Conservation (phyloP, 495 filamentous ascomycete genomes). For the Hyaloscypha hepaticicola region DNA sequence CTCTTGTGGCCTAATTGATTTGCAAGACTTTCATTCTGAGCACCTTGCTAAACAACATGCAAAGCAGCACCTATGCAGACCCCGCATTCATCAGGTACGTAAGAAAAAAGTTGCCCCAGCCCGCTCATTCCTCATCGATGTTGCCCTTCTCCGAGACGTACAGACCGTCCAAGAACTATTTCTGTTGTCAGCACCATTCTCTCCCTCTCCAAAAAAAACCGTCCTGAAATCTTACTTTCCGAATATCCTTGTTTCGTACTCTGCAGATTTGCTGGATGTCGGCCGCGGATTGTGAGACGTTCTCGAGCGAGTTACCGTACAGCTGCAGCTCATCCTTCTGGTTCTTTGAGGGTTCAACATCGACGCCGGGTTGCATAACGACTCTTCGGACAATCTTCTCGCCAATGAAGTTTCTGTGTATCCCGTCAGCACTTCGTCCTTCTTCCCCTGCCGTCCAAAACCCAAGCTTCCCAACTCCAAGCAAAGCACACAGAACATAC, state of each 20-base stretch:
- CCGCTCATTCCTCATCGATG: constrained; percentile 67
- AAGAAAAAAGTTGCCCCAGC: constrained; percentile 37
- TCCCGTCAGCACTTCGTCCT: constrained; percentile 34
- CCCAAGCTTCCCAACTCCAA: constrained; percentile 5
- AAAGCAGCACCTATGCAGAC: constrained; percentile 52
- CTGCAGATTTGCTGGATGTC: constrained; percentile 99
- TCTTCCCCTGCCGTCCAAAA: not conserved
- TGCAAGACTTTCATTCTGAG: constrained; percentile 33
- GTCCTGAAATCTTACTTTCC: constrained; percentile 78
- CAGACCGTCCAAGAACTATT: constrained; percentile 97
- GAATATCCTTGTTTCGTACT: constrained; percentile 99
- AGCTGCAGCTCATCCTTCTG: constrained; percentile 96
- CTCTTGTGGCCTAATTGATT: constrained; percentile 1
- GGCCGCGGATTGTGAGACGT: constrained; percentile 94
- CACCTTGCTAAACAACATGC: constrained; percentile 56
- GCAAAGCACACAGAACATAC: constrained; percentile 53
- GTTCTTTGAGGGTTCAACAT: constrained; percentile 82
- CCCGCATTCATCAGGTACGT: constrained; percentile 43
- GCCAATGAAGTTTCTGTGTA: constrained; percentile 89
- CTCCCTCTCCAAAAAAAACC: not conserved
- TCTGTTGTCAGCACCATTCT: constrained; percentile 7
- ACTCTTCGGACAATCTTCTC: constrained; percentile 98
- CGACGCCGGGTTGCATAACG: constrained; percentile 83
- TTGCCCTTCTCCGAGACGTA: constrained; percentile 98
- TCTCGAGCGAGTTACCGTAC: constrained; percentile 90